Evolutionary conservation across 495 filamentous ascomycete genomes (phyloP).

Genomic region (Lasiosphaeriaceae sp.): DNA sequence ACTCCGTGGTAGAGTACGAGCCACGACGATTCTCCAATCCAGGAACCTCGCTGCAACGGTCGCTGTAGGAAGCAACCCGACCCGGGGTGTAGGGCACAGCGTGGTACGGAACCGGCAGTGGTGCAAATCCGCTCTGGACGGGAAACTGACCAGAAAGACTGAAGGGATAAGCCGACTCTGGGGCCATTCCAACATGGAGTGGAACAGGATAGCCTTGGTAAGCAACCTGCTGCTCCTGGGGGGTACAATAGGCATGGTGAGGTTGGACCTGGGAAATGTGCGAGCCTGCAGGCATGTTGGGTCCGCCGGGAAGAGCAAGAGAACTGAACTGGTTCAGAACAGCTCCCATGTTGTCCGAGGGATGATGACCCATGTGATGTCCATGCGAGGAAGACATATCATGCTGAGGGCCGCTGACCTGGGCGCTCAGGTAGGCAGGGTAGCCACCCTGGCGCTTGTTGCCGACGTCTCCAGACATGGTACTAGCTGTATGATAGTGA

Average conservation of each 20-base stretch:
- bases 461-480: slow-evolving; percentile 22
- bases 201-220: slow-evolving; percentile 30
- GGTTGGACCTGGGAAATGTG: slow-evolving; percentile 21
- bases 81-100: slow-evolving; percentile 48
- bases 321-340: slow-evolving; percentile 39
- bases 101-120: slow-evolving; percentile 29
- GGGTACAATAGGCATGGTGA: slow-evolving; percentile 30
- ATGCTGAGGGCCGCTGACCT: slow-evolving; percentile 20
- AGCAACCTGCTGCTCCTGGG: slow-evolving; percentile 29
- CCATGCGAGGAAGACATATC: slow-evolving; percentile 19
- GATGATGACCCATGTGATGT: slow-evolving; percentile 24
- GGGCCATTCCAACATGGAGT: slow-evolving; percentile 28
- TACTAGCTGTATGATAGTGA: slow-evolving; percentile 20
- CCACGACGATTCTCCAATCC: slow-evolving; percentile 58
- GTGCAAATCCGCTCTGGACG: slow-evolving; percentile 33
- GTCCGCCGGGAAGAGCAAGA: slow-evolving; percentile 30
- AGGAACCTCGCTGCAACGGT: slow-evolving; percentile 49
- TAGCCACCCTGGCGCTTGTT: slow-evolving; percentile 26
- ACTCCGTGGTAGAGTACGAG: slow-evolving; percentile 69
- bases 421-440: slow-evolving; percentile 21
- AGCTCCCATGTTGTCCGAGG: slow-evolving; percentile 22
- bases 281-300: slow-evolving; percentile 15
- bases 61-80: slow-evolving; percentile 35
- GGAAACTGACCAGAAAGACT: slow-evolving; percentile 28
- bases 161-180: slow-evolving; percentile 23